Evolutionary conservation across 2,329 filamentous ascomycete species (phyloP), one percentile per base, ranked within the genome.

Genomic region (Colletotrichum orbiculare): DNA sequence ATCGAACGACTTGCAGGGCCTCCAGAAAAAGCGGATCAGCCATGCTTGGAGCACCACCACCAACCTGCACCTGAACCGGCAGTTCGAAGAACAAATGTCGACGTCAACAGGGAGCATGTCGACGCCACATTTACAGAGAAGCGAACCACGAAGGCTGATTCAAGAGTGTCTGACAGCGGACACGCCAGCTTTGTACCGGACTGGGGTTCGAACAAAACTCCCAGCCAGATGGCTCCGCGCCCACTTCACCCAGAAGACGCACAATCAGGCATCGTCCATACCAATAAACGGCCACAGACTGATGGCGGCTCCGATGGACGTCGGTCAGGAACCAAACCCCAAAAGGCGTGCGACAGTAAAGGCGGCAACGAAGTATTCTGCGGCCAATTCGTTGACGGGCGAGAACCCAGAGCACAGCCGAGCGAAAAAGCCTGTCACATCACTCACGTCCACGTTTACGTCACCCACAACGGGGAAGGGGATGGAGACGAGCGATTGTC

Each of bases 391-490:
- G 41, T 25, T 15, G 41, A 33, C 15, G 46, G 35, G n/a, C 34
- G 47, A 42, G 39, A 57, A 17, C 33, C 43, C n/a, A 13, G 15
- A 11, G 39, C 34, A 35, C n/a, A 15, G 25, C 34, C 34, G 25
- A 47, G 45, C 13, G 49, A 47, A 46, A 39, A 33, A 10, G 7
- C 12, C 13, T 57, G 58, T 42, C 63, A 65, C 50, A 37, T 57
- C 42, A 65, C 63, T 25, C 63, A 65, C 15, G 63, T 65, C 37
- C 63, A 65, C 37, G 63, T 65, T 53, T 65, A 65, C 42, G 56
- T 65, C 46, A 65, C 52, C 7, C 47, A 58, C 35, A 48, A 57
- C 7, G 47, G 39, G 25, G 39, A 34, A 42, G 52, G 35, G 12
- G 15, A 41, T 12, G 25, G 25, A 25, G 25, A 4, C 25, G 25